Percentiles rank a stretch among this genome's conserved stretches.
Conservation (phyloP, 106 monocot species). For the Acorus calamus region DNA sequence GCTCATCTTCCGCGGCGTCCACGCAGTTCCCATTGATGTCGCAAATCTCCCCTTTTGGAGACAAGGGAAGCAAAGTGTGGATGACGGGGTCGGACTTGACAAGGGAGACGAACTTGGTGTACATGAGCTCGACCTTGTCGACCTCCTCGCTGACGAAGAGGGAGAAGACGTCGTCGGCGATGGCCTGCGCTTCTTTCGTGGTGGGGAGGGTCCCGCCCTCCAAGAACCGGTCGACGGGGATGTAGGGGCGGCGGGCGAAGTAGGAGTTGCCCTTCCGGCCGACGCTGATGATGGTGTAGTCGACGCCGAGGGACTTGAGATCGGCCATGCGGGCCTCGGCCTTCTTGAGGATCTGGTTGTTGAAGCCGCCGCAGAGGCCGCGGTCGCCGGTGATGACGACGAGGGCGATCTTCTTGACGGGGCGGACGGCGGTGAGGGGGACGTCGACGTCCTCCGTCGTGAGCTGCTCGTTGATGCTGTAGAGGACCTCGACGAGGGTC, state of each 20-base stretch:
- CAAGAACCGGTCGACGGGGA: conserved; percentile 76
- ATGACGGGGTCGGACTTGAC: conserved; percentile 85
- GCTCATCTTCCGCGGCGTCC: conserved; percentile 91
- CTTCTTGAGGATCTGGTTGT: conserved; percentile 73
- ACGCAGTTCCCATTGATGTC: conserved; percentile 89
- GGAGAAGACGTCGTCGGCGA: conserved; percentile 89
- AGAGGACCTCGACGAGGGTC: conserved; percentile 82
- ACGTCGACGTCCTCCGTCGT: conserved; percentile 82
- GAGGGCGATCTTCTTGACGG: conserved; percentile 83
- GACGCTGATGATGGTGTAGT: conserved; percentile 63
- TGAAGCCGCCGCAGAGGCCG: conserved; percentile 87
- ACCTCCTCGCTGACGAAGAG: conserved; percentile 85
- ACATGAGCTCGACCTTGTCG: conserved; percentile 91
- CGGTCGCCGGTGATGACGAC: conserved; percentile 91
- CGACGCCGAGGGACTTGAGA: conserved; percentile 47
- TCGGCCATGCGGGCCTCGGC: conserved; percentile 63
- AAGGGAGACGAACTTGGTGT: conserved; percentile 89
- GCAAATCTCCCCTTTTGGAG: conserved; percentile 88
- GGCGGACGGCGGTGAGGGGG: conserved; percentile 61
- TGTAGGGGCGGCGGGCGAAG: conserved; percentile 66
- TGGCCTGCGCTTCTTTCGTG: conserved; percentile 79
- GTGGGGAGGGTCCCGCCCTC: conserved; percentile 63
- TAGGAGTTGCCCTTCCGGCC: conserved; percentile 85
- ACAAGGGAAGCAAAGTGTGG: conserved; percentile 92
- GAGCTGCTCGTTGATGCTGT: conserved; percentile 89